Evolutionary conservation across 352 stramenopile species (phyloP).

Genomic region (Thraustochytrium striatum): DNA sequence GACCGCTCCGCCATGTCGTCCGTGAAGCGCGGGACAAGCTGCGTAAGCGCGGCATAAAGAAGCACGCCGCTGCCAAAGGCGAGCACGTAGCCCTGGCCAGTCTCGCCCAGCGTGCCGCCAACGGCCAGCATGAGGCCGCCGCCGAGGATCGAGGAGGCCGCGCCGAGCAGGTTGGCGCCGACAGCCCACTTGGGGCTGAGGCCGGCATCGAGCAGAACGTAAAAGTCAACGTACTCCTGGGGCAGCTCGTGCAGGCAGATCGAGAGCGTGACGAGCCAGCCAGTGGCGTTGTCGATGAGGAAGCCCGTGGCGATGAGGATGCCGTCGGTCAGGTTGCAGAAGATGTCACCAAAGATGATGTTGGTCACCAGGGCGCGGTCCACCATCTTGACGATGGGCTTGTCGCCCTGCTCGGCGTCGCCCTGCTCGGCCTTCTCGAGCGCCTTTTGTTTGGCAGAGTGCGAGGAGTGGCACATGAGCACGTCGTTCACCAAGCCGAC

Average conservation of each 20-base stretch:
- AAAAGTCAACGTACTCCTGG: slow-evolving; percentile 21
- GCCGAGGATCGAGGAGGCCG: neutral
- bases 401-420: no score
- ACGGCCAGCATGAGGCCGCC: slow-evolving; percentile 57
- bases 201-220: neutral
- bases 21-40: neutral
- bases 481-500: neutral
- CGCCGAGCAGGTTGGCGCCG: neutral
- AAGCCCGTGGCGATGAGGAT: neutral
- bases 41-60: neutral
- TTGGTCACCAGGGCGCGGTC: neutral
- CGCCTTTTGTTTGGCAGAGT: neutral
- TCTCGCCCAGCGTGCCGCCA: neutral
- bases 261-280: neutral
- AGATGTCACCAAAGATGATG: slow-evolving; percentile 17
- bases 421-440: neutral
- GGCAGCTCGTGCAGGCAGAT: slow-evolving; percentile 1
- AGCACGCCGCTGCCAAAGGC: neutral
- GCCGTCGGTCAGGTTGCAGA: slow-evolving; percentile 13
- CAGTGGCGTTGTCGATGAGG: no score
- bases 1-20: neutral
- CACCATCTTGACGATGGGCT: neutral
- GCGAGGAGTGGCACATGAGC: neutral
- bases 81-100: neutral
- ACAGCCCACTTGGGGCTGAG: neutral